Conservation (phyloP, 805 yeast genomes). For the Candida ipomoeae region DNA sequence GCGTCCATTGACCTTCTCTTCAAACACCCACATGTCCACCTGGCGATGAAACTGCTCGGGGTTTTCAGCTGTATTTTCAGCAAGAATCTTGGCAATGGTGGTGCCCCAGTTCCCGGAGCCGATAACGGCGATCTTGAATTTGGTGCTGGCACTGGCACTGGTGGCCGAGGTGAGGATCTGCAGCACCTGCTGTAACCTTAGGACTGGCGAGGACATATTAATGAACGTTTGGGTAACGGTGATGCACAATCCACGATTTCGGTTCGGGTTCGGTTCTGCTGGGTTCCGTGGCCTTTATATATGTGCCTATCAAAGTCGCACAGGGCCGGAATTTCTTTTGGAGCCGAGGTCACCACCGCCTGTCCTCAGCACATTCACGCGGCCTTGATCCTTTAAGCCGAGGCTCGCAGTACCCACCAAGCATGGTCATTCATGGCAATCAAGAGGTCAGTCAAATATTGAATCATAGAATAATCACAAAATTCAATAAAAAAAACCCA, state of each 20-base stretch:
- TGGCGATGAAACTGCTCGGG: slow-evolving; percentile 65
- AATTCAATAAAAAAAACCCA: too few species aligned
- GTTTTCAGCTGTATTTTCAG: slow-evolving; percentile 77
- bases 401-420: background rate
- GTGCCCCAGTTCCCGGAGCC: slow-evolving; percentile 99
- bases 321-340: background rate
- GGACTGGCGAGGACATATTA: slow-evolving; percentile 12
- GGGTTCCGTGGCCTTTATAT: background rate
- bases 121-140: slow-evolving; percentile 44
- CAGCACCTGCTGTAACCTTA: slow-evolving; percentile 19
- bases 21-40: slow-evolving; percentile 96
- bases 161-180: slow-evolving; percentile 16
- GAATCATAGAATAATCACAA: too few species aligned
- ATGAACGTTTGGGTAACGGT: background rate
- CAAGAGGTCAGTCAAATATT: too few species aligned
- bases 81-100: slow-evolving; percentile 90
- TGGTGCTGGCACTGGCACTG: slow-evolving; percentile 14
- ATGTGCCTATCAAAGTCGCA: background rate
- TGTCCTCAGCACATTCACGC: background rate
- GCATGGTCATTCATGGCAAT: too few species aligned
- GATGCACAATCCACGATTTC: background rate
- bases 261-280: background rate
- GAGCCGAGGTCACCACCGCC: background rate
- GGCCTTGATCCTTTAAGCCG: slow-evolving; percentile 1
- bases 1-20: slow-evolving; percentile 74